These are phyloP conservation scores for Haplosporangium sp. DNA, from an alignment of 371 early-diverging fungal species.

Conservation along the genomic window DNA sequence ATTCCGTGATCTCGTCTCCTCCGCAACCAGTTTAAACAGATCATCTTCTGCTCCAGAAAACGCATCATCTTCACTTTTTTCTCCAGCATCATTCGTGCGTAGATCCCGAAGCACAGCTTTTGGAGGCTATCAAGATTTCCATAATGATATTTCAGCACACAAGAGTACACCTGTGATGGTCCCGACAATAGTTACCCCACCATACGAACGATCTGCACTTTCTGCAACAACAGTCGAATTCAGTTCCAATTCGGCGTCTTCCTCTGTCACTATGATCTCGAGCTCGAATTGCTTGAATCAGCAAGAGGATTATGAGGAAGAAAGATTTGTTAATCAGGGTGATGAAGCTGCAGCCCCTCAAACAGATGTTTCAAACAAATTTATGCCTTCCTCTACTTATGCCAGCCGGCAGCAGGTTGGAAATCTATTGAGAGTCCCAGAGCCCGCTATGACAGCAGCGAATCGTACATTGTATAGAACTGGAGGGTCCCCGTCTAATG, in stretches of 20 bases:
- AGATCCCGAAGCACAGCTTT: constrained; percentile 24
- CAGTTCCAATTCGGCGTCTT: constrained; percentile 7
- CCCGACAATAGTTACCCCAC: constrained; percentile 23
- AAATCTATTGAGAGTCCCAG: constrained; percentile 17
- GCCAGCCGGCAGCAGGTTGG: not conserved
- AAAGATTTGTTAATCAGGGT: not conserved
- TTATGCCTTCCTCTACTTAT: not conserved
- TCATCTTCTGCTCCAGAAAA: constrained; percentile 6
- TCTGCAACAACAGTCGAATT: constrained; percentile 10
- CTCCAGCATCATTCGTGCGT: constrained; percentile 17
- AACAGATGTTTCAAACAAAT: not conserved
- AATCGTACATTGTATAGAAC: not conserved
- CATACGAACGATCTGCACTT: not conserved
- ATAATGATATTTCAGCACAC: constrained; percentile 1
- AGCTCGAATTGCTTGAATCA: constrained; percentile 1
- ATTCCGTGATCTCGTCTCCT: constrained; percentile 14
- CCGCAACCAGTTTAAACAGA: constrained; percentile 10
- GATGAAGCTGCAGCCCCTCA: too few relatives aligned
- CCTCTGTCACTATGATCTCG: constrained; percentile 17
- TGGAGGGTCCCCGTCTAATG: not conserved
- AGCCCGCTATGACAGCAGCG: constrained; percentile 12
- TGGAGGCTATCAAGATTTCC: not conserved
- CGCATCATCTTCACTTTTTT: constrained; percentile 7
- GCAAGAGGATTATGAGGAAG: not conserved
- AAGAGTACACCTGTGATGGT: constrained; percentile 30